phyloP scores from a whole-genome alignment of 2,329 filamentous ascomycete species.

The Beauveria australis region DNA sequence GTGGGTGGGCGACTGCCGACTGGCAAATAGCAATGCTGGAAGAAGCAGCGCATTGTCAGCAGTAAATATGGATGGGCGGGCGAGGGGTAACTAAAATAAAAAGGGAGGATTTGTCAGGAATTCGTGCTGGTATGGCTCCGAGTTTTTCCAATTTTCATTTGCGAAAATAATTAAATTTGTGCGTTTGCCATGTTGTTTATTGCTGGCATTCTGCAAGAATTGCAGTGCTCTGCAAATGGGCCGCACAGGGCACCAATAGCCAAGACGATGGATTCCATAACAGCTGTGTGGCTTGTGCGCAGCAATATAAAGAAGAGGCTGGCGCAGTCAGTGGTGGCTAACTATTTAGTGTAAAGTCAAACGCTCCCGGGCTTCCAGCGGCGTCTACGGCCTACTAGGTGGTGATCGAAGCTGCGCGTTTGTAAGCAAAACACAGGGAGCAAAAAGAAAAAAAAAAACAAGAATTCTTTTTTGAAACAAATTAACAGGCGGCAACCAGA shows the following conservation, averaged over 20 bases:
- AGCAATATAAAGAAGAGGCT: not conserved
- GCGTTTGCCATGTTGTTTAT: too few species aligned
- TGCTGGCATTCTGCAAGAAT: too few species aligned
- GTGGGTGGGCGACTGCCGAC: not conserved
- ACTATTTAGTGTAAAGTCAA: not conserved
- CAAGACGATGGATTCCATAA: not conserved
- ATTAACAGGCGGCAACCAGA: too few species aligned
- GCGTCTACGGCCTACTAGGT: not conserved
- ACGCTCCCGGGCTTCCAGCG: not conserved
- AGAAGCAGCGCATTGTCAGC: not conserved
- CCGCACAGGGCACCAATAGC: not conserved
- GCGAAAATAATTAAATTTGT: too few species aligned
- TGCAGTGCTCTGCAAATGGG: too few species aligned
- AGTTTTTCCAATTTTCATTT: not conserved
- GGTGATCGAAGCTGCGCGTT: not conserved
- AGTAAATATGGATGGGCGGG: not conserved
- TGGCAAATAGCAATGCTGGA: not conserved
- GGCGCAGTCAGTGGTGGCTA: not conserved
- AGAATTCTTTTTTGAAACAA: not conserved
- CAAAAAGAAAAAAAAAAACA: not conserved
- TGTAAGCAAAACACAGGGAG: not conserved
- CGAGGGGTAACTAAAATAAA: not conserved
- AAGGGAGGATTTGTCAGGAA: not conserved
- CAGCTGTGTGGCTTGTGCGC: not conserved
- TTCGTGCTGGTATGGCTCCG: not conserved